Base-by-base conservation (phyloP, 2,329 filamentous ascomycete species). In the Talaromyces funiculosus region DNA sequence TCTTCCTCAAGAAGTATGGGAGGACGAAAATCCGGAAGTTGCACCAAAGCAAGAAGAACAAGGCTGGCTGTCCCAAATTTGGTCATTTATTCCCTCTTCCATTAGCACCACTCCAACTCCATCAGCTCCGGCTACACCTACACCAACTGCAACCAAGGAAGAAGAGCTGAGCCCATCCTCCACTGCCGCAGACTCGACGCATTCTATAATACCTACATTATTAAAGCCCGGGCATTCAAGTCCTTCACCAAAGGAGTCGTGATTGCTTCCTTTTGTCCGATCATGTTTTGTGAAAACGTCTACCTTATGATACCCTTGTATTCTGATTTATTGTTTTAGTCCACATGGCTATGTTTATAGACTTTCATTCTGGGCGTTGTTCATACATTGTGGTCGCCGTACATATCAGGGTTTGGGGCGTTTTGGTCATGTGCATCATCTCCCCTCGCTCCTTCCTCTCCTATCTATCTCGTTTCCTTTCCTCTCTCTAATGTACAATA, bases 1-100 rank as follows among this genome's bases (percentile, higher is more conserved):
- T 33, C 65, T 79, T 9, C 74, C 77, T n/a, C 68, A 67, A 12
- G 72, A 75, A 45, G 69, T 78, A 1, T 77, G 74, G 68, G 73
- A 77, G 56, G 67, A 72, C 9, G 67, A 73, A 20, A 67, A 69
- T 33, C 64, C 63, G 16, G 64, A 69, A 29, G 65, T 67, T 20
- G 61, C 35, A 16, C 18, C 67, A 4, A 65, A 71, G 18, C 62
- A 70, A 29, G 64, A 72, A 42, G 62, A 70, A 31, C 62, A 68
- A 20, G 68, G 69, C 31, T 75, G 71, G 72, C 66, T 73, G 61
- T 68, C 74, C 3, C 67, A 66, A 3, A 64, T 77, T 31, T 61
- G 66, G 12, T 73, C 75, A 1, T 73, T 71, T 31, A 59, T 77
- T 20, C 67, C 72, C 10, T 68, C 68, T 59, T 56, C 61, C 22